Evolutionary conservation across 768 basidiomycete genomes (phyloP).

Genomic region (Amanita phalloides): DNA sequence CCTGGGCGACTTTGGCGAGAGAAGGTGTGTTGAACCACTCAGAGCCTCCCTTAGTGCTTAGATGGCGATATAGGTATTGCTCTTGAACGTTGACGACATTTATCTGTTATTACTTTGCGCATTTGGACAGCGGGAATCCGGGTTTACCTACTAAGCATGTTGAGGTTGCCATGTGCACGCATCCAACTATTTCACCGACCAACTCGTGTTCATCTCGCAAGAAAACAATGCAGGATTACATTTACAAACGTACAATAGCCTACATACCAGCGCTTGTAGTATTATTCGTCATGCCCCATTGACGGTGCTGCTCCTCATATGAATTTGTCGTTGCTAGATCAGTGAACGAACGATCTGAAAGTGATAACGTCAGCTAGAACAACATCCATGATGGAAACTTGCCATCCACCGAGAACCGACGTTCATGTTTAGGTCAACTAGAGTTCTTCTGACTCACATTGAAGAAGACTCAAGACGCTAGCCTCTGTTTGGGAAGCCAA

Average conservation of each 20-base stretch:
- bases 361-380: neutral
- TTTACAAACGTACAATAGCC: no score
- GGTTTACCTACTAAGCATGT: no score
- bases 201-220: no score
- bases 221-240: no score
- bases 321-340: constrained; percentile 72
- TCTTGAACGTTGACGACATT: neutral
- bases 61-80: neutral
- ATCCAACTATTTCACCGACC: no score
- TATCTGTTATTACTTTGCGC: no score
- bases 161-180: no score
- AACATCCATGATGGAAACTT: constrained; percentile 29
- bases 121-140: no score
- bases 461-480: constrained; percentile 27
- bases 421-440: constrained; percentile 15
- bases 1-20: constrained; percentile 94
- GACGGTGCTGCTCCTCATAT: constrained; percentile 82
- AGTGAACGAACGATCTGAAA: constrained; percentile 1
- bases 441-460: constrained; percentile 24
- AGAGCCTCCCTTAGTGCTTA: neutral
- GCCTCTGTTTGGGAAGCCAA: neutral
- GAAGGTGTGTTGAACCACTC: constrained; percentile 43
- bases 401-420: constrained; percentile 39
- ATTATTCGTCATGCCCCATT: constrained; percentile 44
- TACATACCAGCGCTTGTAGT: no score